phyloP scores from a whole-genome alignment of 208 protist genomes.

The Wallacemonas sp. region DNA sequence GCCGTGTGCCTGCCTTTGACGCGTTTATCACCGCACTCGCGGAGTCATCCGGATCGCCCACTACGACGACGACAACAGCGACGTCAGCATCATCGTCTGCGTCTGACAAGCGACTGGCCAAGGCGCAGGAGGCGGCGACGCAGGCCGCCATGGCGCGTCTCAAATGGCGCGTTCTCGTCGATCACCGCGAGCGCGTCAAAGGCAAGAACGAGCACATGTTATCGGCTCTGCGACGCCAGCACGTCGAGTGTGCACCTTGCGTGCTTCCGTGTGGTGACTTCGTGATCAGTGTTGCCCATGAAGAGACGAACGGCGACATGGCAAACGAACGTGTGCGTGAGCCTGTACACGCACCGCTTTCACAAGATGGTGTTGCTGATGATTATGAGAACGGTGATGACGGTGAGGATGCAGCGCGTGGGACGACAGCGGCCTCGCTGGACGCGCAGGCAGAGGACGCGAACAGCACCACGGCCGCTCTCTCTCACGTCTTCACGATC shows the following conservation, averaged over 20 bases:
- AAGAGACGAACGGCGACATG: neutral
- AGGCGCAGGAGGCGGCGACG: neutral
- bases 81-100: no score
- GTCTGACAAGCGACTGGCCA: slow-evolving; percentile 6
- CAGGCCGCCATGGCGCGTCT: neutral
- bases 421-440: no score
- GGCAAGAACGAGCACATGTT: slow-evolving; percentile 50
- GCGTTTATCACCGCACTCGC: no score
- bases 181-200: slow-evolving; percentile 60
- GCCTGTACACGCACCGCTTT: no score
- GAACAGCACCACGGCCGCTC: no score
- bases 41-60: no score
- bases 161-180: slow-evolving; percentile 68
- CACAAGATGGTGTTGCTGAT: neutral
- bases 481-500: slow-evolving; percentile 40
- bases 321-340: no score
- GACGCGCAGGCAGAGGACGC: no score
- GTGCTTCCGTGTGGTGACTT: slow-evolving; percentile 75
- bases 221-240: slow-evolving; percentile 32
- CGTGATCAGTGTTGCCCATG: slow-evolving; percentile 20
- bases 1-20: neutral
- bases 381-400: neutral
- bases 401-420: no score
- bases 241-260: slow-evolving; percentile 39
- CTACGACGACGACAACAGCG: no score